Conservation (phyloP, 2,329 filamentous ascomycete genomes). For the Leptographium galeiforme region DNA sequence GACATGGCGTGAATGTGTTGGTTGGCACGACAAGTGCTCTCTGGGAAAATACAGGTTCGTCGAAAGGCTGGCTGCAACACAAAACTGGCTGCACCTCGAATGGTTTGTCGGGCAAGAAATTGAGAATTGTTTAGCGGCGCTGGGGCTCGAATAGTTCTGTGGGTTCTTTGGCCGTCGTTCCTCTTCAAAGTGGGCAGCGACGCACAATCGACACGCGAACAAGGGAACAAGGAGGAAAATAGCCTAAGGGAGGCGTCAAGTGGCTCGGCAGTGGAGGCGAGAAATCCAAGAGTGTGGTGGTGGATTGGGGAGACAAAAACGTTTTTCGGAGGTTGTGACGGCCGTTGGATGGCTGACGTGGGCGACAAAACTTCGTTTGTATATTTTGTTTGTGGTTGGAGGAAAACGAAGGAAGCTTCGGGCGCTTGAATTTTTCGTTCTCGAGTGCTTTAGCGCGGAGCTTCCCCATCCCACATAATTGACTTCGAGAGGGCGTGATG, state of each 20-base stretch:
- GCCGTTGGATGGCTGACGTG: not conserved
- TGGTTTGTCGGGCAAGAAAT: not conserved
- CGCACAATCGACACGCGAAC: not conserved
- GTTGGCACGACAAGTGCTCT: not conserved
- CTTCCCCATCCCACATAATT: constrained; percentile 9
- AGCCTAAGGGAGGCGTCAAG: not conserved
- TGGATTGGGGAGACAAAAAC: not conserved
- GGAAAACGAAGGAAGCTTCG: constrained; percentile 3
- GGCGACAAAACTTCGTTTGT: not conserved
- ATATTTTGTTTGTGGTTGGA: constrained; percentile 1
- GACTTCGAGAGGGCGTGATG: not conserved
- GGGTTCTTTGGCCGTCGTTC: not conserved
- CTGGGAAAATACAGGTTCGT: not conserved
- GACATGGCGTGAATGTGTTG: constrained; percentile 34
- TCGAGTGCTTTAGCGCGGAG: constrained; percentile 8
- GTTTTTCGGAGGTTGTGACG: not conserved
- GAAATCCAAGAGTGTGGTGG: not conserved
- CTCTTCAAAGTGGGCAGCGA: not conserved
- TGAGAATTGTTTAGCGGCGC: not conserved
- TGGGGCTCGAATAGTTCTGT: not conserved
- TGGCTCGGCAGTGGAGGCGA: not conserved
- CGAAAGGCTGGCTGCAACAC: not conserved
- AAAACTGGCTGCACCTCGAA: not conserved
- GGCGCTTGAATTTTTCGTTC: constrained; percentile 6
- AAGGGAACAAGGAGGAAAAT: not conserved